Evolutionary conservation across 352 stramenopile species (phyloP).

Genomic region (Phytophthora podocarpi): DNA sequence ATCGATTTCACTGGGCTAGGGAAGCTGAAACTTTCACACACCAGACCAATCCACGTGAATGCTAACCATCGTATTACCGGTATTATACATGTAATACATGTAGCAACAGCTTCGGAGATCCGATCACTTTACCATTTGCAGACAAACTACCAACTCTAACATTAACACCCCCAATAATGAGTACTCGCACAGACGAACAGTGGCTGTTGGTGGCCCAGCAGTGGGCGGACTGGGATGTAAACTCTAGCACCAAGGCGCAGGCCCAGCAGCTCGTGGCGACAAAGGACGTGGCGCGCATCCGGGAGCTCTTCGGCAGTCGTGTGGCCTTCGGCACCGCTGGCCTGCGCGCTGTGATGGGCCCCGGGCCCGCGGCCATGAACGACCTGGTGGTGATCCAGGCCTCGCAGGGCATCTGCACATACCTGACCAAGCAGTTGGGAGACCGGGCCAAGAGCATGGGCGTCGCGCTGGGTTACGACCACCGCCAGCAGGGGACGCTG

Average conservation of each 20-base stretch:
- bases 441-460: constrained; percentile 76
- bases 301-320: constrained; percentile 78
- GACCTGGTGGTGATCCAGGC: constrained; percentile 94
- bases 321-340: constrained; percentile 93
- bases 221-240: constrained; percentile 90
- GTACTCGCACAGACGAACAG: constrained; percentile 33
- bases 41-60: too few species aligned
- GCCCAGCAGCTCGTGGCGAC: constrained; percentile 69
- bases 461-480: constrained; percentile 92
- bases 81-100: too few species aligned
- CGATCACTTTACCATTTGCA: constrained; percentile 25
- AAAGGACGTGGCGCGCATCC: constrained; percentile 55
- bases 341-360: constrained; percentile 89
- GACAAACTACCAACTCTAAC: not conserved
- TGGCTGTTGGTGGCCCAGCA: constrained; percentile 68
- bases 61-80: too few species aligned
- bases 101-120: too few species aligned
- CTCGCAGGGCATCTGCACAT: constrained; percentile 89
- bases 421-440: constrained; percentile 79
- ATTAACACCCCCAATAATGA: constrained; percentile 21
- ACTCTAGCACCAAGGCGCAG: constrained; percentile 68
- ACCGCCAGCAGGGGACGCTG: constrained; percentile 75
- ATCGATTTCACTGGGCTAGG: too few species aligned
- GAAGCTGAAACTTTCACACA: too few species aligned
- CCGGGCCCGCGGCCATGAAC: constrained; percentile 91